Evolutionary conservation across 176 grass and related monocot species (phyloP).

Genomic region (bread wheat (Triticum aestivum)): IWGSC_CS_RefSeq_v2.1 NC_057796.1:317073793-317074292

Average conservation of each 20-base stretch:
- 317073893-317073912: slow-evolving; percentile 87
- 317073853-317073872: slow-evolving; percentile 20
- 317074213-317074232: neutral
- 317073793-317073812: slow-evolving; percentile 14
- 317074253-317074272: neutral
- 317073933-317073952: slow-evolving; percentile 88
- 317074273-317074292: neutral
- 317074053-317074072: slow-evolving; percentile 35
- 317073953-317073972: slow-evolving; percentile 95
- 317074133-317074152: slow-evolving; percentile 6
- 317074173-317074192: slow-evolving; percentile 4
- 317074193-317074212: neutral
- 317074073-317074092: neutral
- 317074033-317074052: slow-evolving; percentile 90
- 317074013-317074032: slow-evolving; percentile 94
- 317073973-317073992: slow-evolving; percentile 78
- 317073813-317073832: neutral
- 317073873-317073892: slow-evolving; percentile 88
- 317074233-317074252: neutral
- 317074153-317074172: neutral
- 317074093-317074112: slow-evolving; percentile 19
- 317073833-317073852: slow-evolving; percentile 29
- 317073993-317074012: slow-evolving; percentile 83
- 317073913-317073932: slow-evolving; percentile 84
- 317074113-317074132: slow-evolving; percentile 4